phyloP scores from a whole-genome alignment of 345 rosid species.

The Brassica carinata region DNA sequence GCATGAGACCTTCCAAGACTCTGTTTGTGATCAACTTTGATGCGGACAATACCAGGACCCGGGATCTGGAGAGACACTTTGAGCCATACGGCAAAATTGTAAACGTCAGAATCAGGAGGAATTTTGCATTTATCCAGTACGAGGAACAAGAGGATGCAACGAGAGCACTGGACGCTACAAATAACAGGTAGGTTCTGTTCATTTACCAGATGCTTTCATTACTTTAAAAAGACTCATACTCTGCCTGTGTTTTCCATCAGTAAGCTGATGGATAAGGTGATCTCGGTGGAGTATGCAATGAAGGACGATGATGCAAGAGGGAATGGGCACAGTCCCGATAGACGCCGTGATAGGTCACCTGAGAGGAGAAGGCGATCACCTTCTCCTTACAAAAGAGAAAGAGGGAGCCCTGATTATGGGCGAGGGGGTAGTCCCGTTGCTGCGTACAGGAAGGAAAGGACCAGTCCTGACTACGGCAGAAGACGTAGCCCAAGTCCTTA shows the following conservation, averaged over 20 bases:
- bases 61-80: slow-evolving; percentile 93
- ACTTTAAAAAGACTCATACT: neutral
- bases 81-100: slow-evolving; percentile 86
- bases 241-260: slow-evolving; percentile 48
- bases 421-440: slow-evolving; percentile 68
- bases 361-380: slow-evolving; percentile 80
- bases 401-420: slow-evolving; percentile 96
- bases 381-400: slow-evolving; percentile 76
- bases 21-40: slow-evolving; percentile 95
- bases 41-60: slow-evolving; percentile 74
- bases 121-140: slow-evolving; percentile 92
- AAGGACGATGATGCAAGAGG: slow-evolving; percentile 85
- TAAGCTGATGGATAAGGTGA: slow-evolving; percentile 84
- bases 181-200: slow-evolving; percentile 56
- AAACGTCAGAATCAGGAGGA: slow-evolving; percentile 92
- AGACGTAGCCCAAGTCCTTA: slow-evolving; percentile 63
- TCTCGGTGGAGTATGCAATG: slow-evolving; percentile 90
- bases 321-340: slow-evolving; percentile 73
- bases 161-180: slow-evolving; percentile 79
- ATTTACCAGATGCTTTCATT: slow-evolving; percentile 2
- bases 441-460: slow-evolving; percentile 61
- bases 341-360: slow-evolving; percentile 75
- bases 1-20: slow-evolving; percentile 80
- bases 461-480: slow-evolving; percentile 75
- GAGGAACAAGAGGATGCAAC: slow-evolving; percentile 90